phyloP scores from a whole-genome alignment of 495 filamentous ascomycete genomes.

The Zalerion maritima region DNA sequence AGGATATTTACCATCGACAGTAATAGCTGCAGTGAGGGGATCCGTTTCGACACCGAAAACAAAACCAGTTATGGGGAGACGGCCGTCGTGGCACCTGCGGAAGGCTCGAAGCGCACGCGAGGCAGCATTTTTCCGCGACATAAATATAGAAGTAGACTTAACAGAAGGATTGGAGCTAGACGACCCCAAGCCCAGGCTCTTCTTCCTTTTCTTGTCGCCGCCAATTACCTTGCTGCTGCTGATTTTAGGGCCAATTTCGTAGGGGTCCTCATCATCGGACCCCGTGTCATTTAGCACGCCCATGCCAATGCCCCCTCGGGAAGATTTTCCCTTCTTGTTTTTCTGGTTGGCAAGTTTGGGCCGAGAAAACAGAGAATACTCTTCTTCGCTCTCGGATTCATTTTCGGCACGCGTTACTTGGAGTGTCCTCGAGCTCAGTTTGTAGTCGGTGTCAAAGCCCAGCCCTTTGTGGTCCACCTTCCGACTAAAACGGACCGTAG shows the following conservation, averaged over 20 bases:
- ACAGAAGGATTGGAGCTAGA: constrained; percentile 47
- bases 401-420: constrained; percentile 15
- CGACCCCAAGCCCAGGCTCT: too few relatives aligned
- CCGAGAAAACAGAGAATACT: neutral
- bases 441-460: constrained; percentile 29
- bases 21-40: constrained; percentile 35
- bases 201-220: constrained; percentile 75
- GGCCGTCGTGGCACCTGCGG: constrained; percentile 78
- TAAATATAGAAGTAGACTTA: constrained; percentile 56
- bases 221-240: constrained; percentile 80
- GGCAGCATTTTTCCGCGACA: constrained; percentile 55
- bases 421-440: constrained; percentile 5
- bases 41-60: constrained; percentile 46
- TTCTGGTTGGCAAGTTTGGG: constrained; percentile 18
- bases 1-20: constrained; percentile 47
- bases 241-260: constrained; percentile 79
- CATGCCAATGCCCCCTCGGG: constrained; percentile 63
- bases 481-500: constrained; percentile 56
- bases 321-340: constrained; percentile 34
- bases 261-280: constrained; percentile 95
- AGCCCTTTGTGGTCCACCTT: constrained; percentile 75
- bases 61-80: constrained; percentile 76
- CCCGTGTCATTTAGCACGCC: constrained; percentile 88
- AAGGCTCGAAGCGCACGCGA: constrained; percentile 42
- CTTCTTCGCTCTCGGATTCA: constrained; percentile 9